Conservation (phyloP, 148 eudicot genomes). For the Heliamphora exappendiculata region DNA sequence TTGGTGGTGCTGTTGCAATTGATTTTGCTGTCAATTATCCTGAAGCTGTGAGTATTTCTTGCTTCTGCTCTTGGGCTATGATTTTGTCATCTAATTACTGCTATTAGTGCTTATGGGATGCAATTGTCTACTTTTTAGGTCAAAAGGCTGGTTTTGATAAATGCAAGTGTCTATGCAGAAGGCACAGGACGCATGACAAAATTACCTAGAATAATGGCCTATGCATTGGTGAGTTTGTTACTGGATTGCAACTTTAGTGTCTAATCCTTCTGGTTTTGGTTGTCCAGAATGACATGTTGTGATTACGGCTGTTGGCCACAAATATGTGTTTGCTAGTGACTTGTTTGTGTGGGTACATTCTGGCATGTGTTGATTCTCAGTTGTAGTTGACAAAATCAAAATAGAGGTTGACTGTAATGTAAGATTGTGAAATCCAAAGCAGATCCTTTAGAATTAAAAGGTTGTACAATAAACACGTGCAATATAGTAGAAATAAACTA, state of each 20-base stretch:
- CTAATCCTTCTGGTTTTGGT: not conserved
- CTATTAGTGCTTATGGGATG: not conserved
- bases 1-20: slow-evolving; percentile 81
- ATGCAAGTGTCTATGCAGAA: slow-evolving; percentile 66
- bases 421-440: not conserved
- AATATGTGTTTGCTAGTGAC: not conserved
- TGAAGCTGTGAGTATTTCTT: slow-evolving; percentile 65
- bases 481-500: not conserved
- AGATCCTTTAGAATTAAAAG: not conserved
- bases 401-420: not conserved
- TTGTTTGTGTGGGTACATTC: not conserved
- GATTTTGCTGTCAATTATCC: slow-evolving; percentile 76
- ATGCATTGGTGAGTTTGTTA: slow-evolving; percentile 54
- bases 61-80: not conserved
- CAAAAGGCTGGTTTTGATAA: slow-evolving; percentile 60
- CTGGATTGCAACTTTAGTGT: not conserved
- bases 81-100: not conserved
- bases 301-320: not conserved
- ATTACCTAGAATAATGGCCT: slow-evolving; percentile 55
- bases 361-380: not conserved
- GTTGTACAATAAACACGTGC: not conserved
- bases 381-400: not conserved
- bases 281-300: not conserved
- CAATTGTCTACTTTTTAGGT: slow-evolving; percentile 36
- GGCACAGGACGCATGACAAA: slow-evolving; percentile 50